Evolutionary conservation across 2,329 filamentous ascomycete species (phyloP).

Genomic region (Gyromitra esculenta): DNA sequence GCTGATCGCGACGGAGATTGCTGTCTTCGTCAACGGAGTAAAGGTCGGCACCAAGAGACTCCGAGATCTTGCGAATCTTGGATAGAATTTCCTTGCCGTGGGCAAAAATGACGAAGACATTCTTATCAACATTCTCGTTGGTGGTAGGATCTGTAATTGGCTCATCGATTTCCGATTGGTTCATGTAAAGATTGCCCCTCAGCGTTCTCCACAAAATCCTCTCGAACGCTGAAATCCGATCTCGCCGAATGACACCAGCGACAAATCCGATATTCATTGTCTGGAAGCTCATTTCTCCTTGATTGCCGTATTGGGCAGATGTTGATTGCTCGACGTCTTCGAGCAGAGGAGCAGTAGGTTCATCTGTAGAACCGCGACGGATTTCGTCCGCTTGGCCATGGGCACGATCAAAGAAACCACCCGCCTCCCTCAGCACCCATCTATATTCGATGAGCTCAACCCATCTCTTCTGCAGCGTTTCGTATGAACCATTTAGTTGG

Average conservation of each 20-base stretch:
- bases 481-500: conserved; percentile 96
- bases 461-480: conserved; percentile 96
- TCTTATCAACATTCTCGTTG: conserved; percentile 94
- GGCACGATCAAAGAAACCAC: conserved; percentile 95
- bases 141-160: conserved; percentile 88
- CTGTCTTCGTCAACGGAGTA: conserved; percentile 98
- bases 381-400: conserved; percentile 98
- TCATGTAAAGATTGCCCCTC: conserved; percentile 99
- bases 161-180: conserved; percentile 97
- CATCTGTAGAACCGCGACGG: conserved; percentile 78
- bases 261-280: conserved; percentile 82
- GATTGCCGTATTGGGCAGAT: conserved; percentile 70
- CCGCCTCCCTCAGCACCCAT: conserved; percentile 95
- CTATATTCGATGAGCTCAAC: conserved; percentile 98
- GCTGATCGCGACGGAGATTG: conserved; percentile 92
- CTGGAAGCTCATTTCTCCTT: conserved; percentile 86
- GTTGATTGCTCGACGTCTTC: conserved; percentile 88
- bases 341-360: conserved; percentile 88
- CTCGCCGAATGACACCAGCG: conserved; percentile 90
- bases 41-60: conserved; percentile 93
- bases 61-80: conserved; percentile 99
- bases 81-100: conserved; percentile 98
- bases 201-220: conserved; percentile 97
- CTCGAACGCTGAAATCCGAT: conserved; percentile 94
- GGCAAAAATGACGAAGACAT: conserved; percentile 98